phyloP scores from a whole-genome alignment of 257 asterid genomes.

The Forsythia suspensa region DNA sequence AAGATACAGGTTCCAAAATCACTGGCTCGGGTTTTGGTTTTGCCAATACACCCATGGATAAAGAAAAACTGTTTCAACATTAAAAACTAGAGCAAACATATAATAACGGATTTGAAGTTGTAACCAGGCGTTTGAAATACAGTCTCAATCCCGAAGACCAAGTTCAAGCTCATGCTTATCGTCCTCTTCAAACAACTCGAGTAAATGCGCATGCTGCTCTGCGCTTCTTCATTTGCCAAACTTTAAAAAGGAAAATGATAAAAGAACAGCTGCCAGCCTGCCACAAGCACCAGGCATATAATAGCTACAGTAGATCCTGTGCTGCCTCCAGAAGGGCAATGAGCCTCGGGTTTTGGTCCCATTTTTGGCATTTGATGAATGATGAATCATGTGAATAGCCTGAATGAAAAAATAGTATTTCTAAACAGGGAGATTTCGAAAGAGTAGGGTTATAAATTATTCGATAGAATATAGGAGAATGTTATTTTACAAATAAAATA shows the following conservation, averaged over 20 bases:
- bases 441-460: too few relatives aligned
- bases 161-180: constrained; percentile 95
- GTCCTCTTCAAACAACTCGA: constrained; percentile 85
- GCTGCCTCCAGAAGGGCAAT: constrained; percentile 35
- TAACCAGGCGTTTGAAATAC: neutral
- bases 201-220: constrained; percentile 85
- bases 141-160: constrained; percentile 75
- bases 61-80: too few relatives aligned
- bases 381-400: constrained; percentile 57
- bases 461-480: too few relatives aligned
- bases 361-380: constrained; percentile 40
- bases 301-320: constrained; percentile 48
- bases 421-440: constrained; percentile 1
- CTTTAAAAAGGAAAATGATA: constrained; percentile 63
- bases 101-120: too few relatives aligned
- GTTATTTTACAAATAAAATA: too few relatives aligned
- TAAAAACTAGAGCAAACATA: too few relatives aligned
- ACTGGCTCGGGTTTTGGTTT: too few relatives aligned
- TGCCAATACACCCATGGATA: too few relatives aligned
- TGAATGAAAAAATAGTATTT: constrained; percentile 25
- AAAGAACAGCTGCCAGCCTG: constrained; percentile 23
- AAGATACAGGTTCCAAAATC: too few relatives aligned
- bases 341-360: constrained; percentile 36
- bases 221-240: constrained; percentile 89
- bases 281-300: constrained; percentile 45